Evolutionary conservation across 768 basidiomycete genomes (phyloP).

Genomic region (Termitomyces bulborhizus): DNA sequence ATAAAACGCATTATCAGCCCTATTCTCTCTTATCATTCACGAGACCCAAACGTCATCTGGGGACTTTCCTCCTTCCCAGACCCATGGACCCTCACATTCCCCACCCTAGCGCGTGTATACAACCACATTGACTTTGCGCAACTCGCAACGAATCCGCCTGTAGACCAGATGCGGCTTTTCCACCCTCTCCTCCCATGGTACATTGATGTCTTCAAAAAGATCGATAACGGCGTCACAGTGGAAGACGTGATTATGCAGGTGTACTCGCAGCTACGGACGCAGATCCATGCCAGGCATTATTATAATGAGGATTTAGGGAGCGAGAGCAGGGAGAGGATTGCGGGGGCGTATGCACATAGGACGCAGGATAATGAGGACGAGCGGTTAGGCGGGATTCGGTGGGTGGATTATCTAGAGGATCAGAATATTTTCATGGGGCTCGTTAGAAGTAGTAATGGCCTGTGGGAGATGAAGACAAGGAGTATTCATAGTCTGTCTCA

Average conservation of each 20-base stretch:
- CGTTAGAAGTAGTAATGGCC: constrained; percentile 44
- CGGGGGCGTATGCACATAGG: constrained; percentile 39
- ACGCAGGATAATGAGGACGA: constrained; percentile 29
- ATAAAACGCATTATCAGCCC: neutral
- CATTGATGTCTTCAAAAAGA: constrained; percentile 45
- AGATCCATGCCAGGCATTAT: constrained; percentile 47
- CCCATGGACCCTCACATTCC: neutral
- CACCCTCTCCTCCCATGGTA: constrained; percentile 61
- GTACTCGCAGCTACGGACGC: constrained; percentile 33
- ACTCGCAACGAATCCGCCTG: constrained; percentile 46
- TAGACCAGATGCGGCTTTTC: constrained; percentile 46
- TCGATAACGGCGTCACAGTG: constrained; percentile 52
- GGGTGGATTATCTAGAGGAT: constrained; percentile 56
- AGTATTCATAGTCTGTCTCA: no score
- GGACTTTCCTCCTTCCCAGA: neutral
- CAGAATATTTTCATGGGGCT: constrained; percentile 50
- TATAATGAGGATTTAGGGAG: constrained; percentile 52
- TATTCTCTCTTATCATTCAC: neutral
- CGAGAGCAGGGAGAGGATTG: constrained; percentile 37
- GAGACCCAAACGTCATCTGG: neutral
- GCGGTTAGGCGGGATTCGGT: constrained; percentile 38
- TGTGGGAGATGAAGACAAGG: constrained; percentile 57
- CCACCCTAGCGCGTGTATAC: neutral
- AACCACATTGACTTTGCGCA: constrained; percentile 49
- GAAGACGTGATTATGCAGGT: constrained; percentile 47